These are phyloP conservation scores for Suillus americanus DNA, from an alignment of 768 basidiomycete species.

Conservation along the genomic window DNA sequence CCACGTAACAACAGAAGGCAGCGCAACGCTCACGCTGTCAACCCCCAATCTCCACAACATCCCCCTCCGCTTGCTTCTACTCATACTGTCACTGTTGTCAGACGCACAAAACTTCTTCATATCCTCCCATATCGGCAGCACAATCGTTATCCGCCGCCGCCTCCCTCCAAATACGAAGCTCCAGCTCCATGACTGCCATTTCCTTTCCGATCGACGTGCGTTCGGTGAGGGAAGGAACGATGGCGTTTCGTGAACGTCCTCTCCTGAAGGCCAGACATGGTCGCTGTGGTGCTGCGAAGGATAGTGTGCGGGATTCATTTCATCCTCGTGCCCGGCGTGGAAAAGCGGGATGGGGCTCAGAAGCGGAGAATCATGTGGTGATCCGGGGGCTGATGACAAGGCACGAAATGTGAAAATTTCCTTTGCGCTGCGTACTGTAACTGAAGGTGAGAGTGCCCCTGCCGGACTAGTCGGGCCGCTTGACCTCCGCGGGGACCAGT, in stretches of 20 bases:
- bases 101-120: slow-evolving; percentile 13
- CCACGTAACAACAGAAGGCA: slow-evolving; percentile 28
- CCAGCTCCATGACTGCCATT: slow-evolving; percentile 35
- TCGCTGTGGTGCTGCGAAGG: slow-evolving; percentile 37
- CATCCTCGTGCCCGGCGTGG: slow-evolving; percentile 43
- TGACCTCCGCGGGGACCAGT: slow-evolving; percentile 45
- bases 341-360: slow-evolving; percentile 37
- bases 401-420: slow-evolving; percentile 41
- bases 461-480: slow-evolving; percentile 40
- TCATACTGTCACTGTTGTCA: slow-evolving; percentile 8
- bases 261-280: slow-evolving; percentile 32
- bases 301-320: slow-evolving; percentile 53
- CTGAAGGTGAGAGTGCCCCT: slow-evolving; percentile 34
- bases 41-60: slow-evolving; percentile 34
- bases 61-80: slow-evolving; percentile 24
- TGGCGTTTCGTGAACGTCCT: background rate
- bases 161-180: slow-evolving; percentile 56
- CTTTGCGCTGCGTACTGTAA: slow-evolving; percentile 32
- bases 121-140: slow-evolving; percentile 37
- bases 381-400: slow-evolving; percentile 28
- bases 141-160: slow-evolving; percentile 52
- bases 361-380: slow-evolving; percentile 41
- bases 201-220: slow-evolving; percentile 20
- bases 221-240: slow-evolving; percentile 37
- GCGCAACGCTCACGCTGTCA: slow-evolving; percentile 36